Evolutionary conservation across 345 rosid genomes (phyloP), one percentile per base, ranked within the genome.

Genomic region (Citrus unshiu): DNA sequence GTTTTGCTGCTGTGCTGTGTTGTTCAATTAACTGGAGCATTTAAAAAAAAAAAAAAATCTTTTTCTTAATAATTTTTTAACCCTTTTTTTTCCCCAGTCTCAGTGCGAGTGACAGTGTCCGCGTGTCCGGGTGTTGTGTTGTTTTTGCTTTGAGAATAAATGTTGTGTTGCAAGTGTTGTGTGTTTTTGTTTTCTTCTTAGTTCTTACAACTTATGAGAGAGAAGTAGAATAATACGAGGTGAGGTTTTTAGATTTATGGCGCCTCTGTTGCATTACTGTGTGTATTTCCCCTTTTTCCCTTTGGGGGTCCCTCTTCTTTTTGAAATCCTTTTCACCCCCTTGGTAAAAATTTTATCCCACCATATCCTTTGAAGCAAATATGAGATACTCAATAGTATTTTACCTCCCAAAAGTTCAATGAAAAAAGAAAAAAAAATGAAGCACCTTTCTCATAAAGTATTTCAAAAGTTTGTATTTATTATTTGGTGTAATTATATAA

Each of bases 11-110:
- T 57, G 51, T 10, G 74, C 21, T 73, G 61, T 70, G 25, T 37
- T 62, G 64, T 80, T 73, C 72, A 32, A 70, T 67, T 76, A 30
- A 56, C 62, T 40, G 67, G 70, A 58, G 40, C 40, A 37, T 37
- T 37, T 37, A 1, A 34, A 34, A 35, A 6, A 37, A 37, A 37
- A 37, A 37, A 37, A 35, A 35, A 5, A 35, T 67, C 60, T 18
- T 56, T 49, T 39, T 64, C 39, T 71, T 43, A 19, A 57, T 32
- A 51, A 32, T 79, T 79, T 54, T 51, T 80, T 76, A 78, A 29
- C 70, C 25, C 34, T 60, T 32, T 24, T 25, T 2, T 66, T 19
- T 1, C 9, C 9, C 27, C 13, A 9, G 35, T 46, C 35, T 29
- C 5, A 13, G 51, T 46, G 51, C 0, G 51, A 46, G 19, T 70